Percentiles rank a stretch among this genome's conserved stretches.
These are phyloP conservation scores for Inonotus hispidus DNA, from an alignment of 1,284 basidiomycete genomes.

Conservation along the genomic window DNA sequence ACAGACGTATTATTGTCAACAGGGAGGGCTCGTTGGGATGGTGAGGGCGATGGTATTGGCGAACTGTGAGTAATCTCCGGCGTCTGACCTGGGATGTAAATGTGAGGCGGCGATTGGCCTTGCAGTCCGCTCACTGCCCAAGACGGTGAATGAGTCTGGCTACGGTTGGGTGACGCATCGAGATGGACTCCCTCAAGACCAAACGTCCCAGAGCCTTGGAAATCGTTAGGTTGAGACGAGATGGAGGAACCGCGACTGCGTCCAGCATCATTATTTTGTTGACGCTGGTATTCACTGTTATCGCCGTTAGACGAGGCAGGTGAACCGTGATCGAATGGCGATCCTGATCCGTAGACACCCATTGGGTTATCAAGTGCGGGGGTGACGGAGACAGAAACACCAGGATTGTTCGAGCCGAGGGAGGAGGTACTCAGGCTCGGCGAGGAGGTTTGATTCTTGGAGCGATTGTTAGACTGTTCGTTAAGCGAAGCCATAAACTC, in stretches of 20 bases:
- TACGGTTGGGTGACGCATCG: neutral
- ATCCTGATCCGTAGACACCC: constrained; percentile 5
- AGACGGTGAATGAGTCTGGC: constrained; percentile 24
- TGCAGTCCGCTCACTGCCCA: constrained; percentile 43
- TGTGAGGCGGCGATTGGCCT: constrained; percentile 60
- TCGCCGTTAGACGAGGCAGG: constrained; percentile 53
- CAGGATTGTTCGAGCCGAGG: constrained; percentile 23
- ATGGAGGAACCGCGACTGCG: constrained; percentile 59
- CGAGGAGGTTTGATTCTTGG: constrained; percentile 11
- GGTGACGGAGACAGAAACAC: constrained; percentile 39
- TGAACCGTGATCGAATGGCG: constrained; percentile 51
- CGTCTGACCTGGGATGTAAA: constrained; percentile 54
- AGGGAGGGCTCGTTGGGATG: constrained; percentile 24
- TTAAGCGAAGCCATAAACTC: constrained; percentile 40
- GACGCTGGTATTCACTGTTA: constrained; percentile 26
- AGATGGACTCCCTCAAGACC: constrained; percentile 15
- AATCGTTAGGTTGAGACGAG: constrained; percentile 42
- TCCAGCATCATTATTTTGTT: constrained; percentile 31
- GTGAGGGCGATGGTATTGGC: constrained; percentile 8
- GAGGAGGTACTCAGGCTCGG: constrained; percentile 17
- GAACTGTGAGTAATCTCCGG: constrained; percentile 16
- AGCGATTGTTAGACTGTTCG: neutral
- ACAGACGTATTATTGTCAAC: constrained; percentile 32
- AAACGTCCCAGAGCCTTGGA: constrained; percentile 44
- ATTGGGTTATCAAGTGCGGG: constrained; percentile 30